Evolutionary conservation across 495 filamentous ascomycete genomes (phyloP), one percentile per base, ranked within the genome.

Genomic region (Elasticomyces elasticus): DNA sequence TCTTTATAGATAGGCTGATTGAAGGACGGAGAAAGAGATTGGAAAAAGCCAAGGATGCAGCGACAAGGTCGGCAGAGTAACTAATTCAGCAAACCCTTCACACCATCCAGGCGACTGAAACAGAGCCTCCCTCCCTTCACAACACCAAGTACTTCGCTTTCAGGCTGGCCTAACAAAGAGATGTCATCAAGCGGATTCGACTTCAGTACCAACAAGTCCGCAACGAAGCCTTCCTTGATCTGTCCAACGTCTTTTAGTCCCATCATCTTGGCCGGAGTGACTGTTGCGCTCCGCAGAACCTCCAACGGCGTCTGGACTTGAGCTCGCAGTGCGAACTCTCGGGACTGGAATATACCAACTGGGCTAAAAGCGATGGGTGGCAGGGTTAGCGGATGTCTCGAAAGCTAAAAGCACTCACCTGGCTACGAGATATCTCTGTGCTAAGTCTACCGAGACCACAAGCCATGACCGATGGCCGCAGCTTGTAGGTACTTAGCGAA

Each of bases 171-270:
- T n/a, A 37, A 37, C 31, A 78, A 62, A 27, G 64, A 67, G 0
- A 78, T 65, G 66, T 79, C 68, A 38, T 78, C 70, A 17, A 79
- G 56, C 20, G 74, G 74, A 49, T 76, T 75, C 52, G 52, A 49
- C 15, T 54, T 33, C 7, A 57, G 43, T 5, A 57, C 17, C 11
- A 57, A 30, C 20, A 57, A 28, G 27, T 57, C 54, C 9, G 48
- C 33, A 5, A 19, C 37, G 23, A 48, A 52, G 0, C 55, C 51
- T 35, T 25, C 12, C 49, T 68, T 66, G 5, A 79, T 61, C 55
- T 71, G 66, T 0, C 76, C 76, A 22, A 78, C 56, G n/a, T 54
- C 58, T 6, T 62, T 59, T 52, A 67, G 77, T 76, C 31, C 69
- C 64, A 4, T 37, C 10, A 37, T 10, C n/a, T n/a, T 37, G 10